Conservation (phyloP, 495 filamentous ascomycete genomes). For the Talaromyces adpressus region DNA sequence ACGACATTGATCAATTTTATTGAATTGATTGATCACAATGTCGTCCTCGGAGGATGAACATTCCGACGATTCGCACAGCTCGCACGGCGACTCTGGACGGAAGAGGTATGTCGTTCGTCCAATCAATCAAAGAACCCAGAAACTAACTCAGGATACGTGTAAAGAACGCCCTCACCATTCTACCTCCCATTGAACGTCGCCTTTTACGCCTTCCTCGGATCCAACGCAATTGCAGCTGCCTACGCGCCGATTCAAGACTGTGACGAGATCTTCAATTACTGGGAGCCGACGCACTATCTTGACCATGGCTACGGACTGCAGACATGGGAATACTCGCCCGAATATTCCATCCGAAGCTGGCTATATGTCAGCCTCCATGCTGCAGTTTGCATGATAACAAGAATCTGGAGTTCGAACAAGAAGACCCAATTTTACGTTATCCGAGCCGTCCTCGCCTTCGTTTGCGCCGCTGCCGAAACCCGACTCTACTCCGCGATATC, state of each 20-base stretch:
- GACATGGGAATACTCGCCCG: constrained; percentile 98
- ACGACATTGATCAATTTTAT: background rate
- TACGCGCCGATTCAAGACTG: constrained; percentile 95
- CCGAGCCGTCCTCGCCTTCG: constrained; percentile 61
- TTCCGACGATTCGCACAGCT: background rate
- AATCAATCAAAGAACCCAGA: background rate
- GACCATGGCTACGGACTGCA: constrained; percentile 88
- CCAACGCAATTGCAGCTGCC: constrained; percentile 69
- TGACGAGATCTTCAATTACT: constrained; percentile 99
- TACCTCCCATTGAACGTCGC: constrained; percentile 63
- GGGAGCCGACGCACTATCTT: constrained; percentile 96
- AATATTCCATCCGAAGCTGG: constrained; percentile 95
- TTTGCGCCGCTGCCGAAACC: constrained; percentile 76
- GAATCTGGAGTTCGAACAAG: constrained; percentile 53
- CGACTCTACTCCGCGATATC: constrained; percentile 71
- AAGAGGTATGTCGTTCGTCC: background rate
- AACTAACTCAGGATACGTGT: constrained; percentile 11
- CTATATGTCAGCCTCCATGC: constrained; percentile 85
- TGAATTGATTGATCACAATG: background rate
- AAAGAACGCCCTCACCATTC: constrained; percentile 50
- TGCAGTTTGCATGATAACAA: constrained; percentile 54
- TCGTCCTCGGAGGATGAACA: constrained; percentile 10
- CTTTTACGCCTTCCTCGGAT: constrained; percentile 68
- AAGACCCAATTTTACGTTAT: constrained; percentile 80
- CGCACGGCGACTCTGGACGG: constrained; percentile 1